phyloP scores from a whole-genome alignment of 768 basidiomycete species.

The Pseudohyphozyma bogoriensis region DNA sequence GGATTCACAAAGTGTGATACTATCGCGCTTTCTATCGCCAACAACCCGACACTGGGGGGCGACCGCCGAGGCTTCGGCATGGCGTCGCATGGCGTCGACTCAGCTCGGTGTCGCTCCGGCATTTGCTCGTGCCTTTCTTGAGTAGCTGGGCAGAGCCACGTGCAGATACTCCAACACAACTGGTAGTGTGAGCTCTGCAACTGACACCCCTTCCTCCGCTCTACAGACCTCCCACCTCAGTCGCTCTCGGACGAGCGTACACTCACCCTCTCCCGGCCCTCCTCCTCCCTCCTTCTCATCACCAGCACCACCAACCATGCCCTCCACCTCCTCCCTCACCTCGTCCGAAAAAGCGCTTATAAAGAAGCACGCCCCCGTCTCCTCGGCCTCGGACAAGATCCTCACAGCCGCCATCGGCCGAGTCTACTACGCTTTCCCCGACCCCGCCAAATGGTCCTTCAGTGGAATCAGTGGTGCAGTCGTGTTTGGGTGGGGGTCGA shows the following conservation, averaged over 20 bases:
- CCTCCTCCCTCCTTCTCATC: too few relatives aligned
- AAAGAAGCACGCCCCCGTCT: conserved; percentile 46
- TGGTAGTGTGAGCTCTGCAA: background rate
- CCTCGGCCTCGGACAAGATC: conserved; percentile 54
- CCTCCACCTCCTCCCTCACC: conserved; percentile 58
- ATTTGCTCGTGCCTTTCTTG: too few relatives aligned
- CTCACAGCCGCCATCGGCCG: conserved; percentile 68
- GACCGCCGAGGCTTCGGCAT: too few relatives aligned
- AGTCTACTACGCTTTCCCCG: conserved; percentile 79
- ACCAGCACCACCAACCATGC: conserved; percentile 47
- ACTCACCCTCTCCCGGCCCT: background rate
- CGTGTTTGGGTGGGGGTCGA: conserved; percentile 55
- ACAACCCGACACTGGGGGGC: too few relatives aligned
- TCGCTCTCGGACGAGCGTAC: too few relatives aligned
- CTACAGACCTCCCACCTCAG: too few relatives aligned
- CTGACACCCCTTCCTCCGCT: too few relatives aligned
- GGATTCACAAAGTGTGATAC: too few relatives aligned
- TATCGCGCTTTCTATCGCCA: background rate
- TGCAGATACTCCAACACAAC: background rate
- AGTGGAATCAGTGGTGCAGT: conserved; percentile 78
- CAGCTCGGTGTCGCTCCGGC: too few relatives aligned
- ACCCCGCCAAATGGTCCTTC: conserved; percentile 70
- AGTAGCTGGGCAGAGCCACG: too few relatives aligned
- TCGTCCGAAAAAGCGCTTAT: conserved; percentile 69
- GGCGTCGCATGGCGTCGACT: too few relatives aligned